Evolutionary conservation across 176 grass and related monocot genomes (phyloP), one percentile per base, ranked within the genome.

Genomic region (Musa beccarii): DNA sequence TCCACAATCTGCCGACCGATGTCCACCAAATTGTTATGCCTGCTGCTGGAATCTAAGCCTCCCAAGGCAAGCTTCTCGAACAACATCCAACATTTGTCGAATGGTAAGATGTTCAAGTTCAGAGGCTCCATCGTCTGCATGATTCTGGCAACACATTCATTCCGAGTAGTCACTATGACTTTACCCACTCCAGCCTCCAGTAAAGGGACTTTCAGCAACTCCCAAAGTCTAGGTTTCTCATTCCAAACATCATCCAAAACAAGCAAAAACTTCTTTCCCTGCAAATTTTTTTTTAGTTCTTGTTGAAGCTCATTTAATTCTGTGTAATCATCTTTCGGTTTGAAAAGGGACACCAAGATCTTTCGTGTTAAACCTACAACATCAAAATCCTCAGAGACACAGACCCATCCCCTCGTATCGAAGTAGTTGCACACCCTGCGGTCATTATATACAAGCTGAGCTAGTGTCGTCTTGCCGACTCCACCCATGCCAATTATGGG

Each of bases 391-490:
- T 79, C 69, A 43, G 75, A 82, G 16, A 86, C 75, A 63, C 77
- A 77, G 8, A 83, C n/a, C 84, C 84, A 86, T 72, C 69, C 75
- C 29, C 29, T 68, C 15, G 74, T 23, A 28, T 79, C 75, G 49
- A 79, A 79, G 61, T 65, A 10, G 19, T 59, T 66, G 1, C 2
- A 13, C 11, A 76, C 66, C 69, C 85, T 78, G 19, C 0, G 11
- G 49, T 86, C 80, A 75, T 83, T 83, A 13, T 69, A 83, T 8
- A 83, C 79, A 79, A 86, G 76, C 81, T 83, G 80, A 52, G 76
- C 80, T 55, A 86, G 69, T 20, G 85, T 79, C 19, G 80, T 52
- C 22, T 64, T 84, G 1, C 71, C 71, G n/a, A 73, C 8, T 23
- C 71, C 71, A 7, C 51, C 51, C 71, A 73, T 73, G 19, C 71